Base-by-base conservation (phyloP, 1,139 yeast genomes). In the Candida frijolesensis region DNA sequence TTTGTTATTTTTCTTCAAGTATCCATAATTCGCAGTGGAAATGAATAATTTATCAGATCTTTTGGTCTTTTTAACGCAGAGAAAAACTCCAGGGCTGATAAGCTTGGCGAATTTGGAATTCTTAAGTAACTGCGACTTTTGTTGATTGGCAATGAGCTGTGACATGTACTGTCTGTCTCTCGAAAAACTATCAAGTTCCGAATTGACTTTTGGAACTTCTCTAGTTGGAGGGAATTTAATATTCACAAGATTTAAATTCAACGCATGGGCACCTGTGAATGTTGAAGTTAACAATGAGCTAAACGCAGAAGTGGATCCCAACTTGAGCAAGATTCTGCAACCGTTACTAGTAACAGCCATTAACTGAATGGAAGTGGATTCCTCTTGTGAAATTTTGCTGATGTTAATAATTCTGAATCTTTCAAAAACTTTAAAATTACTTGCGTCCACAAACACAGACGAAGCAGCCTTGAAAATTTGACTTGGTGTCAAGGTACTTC, bases 281-380 rank as follows among this genome's bases (percentile, higher is more conserved):
- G 70, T 57, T 9, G 63, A 54, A 25, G 72, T 58, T 42, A 68
- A 59, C 47, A 66, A 66, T 1, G 74, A 64, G 1, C 71, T 62
- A 49, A 71, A 67, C 0, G 71, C 55, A 7, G 71, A 53, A 7
- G 66, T 53, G 15, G 67, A 58, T 0, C 80, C 80, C 47, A 76
- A 62, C 53, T 85, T 86, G 55, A 87, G 74, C 55, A 84, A 85
- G 33, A 94, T 74, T 57, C 99, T 82, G 56, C 88, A 87, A 15
- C 99, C 99, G 52, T 85, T 86, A 46, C 84, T 78, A 0, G 97
- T 90, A n/a, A 89, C 78, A 0, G 96, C 97, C 44, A 92, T 84
- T 51, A 94, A 72, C 61, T 85, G 92, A 27, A 90, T 75, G 47
- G 85, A 85, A 29, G 80, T 73, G 32, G 92, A 87, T 64, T 91